Conservation (phyloP, 768 basidiomycete genomes). For the Multifurca ochricompacta region DNA sequence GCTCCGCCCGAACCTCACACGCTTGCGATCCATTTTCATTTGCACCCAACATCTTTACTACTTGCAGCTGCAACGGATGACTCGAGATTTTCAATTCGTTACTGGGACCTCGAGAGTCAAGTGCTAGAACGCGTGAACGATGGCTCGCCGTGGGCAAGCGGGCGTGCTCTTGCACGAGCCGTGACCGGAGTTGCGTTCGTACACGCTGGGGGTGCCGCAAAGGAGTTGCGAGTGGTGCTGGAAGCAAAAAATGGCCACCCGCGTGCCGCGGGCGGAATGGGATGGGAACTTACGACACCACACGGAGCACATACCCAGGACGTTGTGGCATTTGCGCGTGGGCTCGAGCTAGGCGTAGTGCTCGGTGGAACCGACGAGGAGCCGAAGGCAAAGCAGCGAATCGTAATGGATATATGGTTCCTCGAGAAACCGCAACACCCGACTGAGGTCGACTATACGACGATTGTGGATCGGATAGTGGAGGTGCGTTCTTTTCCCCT, state of each 20-base stretch:
- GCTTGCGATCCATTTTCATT: slow-evolving; percentile 13
- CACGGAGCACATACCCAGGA: neutral
- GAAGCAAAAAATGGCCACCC: slow-evolving; percentile 4
- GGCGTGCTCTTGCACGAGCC: slow-evolving; percentile 10
- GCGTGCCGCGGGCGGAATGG: slow-evolving; percentile 11
- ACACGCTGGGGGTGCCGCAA: slow-evolving; percentile 6
- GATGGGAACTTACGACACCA: slow-evolving; percentile 11
- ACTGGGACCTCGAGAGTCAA: slow-evolving; percentile 11
- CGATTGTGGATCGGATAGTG: slow-evolving; percentile 6
- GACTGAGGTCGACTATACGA: slow-evolving; percentile 10
- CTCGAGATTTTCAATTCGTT: slow-evolving; percentile 10
- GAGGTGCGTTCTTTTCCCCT: slow-evolving; percentile 6
- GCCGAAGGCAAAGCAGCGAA: slow-evolving; percentile 8
- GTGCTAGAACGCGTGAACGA: slow-evolving; percentile 4
- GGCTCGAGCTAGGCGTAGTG: slow-evolving; percentile 10
- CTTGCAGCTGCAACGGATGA: slow-evolving; percentile 17
- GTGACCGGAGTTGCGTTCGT: slow-evolving; percentile 9
- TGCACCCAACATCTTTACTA: slow-evolving; percentile 6
- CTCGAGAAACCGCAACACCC: slow-evolving; percentile 2
- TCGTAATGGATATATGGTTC: slow-evolving; percentile 14
- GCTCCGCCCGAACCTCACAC: neutral
- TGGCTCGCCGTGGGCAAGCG: slow-evolving; percentile 9
- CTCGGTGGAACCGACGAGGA: slow-evolving; percentile 7
- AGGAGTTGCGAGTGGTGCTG: slow-evolving; percentile 8
- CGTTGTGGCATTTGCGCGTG: slow-evolving; percentile 4